These are phyloP conservation scores for Phytophthora citrophthora DNA, from an alignment of 352 stramenopile genomes.

Conservation along the genomic window DNA sequence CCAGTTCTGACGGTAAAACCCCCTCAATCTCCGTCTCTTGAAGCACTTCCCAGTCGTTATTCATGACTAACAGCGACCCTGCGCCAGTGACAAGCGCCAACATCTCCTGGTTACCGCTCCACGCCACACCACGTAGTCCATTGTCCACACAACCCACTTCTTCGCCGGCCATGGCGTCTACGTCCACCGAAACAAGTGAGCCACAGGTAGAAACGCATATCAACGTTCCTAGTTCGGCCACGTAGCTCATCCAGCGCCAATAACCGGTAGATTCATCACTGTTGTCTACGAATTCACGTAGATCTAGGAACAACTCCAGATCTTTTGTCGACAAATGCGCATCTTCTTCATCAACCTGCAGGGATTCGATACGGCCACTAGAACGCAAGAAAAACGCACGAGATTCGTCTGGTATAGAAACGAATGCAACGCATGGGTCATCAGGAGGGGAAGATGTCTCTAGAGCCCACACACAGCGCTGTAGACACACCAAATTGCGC, in stretches of 20 bases:
- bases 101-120: slow-evolving; percentile 76
- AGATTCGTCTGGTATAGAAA: slow-evolving; percentile 40
- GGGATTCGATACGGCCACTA: slow-evolving; percentile 39
- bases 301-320: slow-evolving; percentile 24
- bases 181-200: slow-evolving; percentile 56
- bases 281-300: slow-evolving; percentile 39
- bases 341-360: slow-evolving; percentile 37
- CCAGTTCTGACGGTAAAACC: slow-evolving; percentile 35
- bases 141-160: slow-evolving; percentile 73
- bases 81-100: slow-evolving; percentile 68
- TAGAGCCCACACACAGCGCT: slow-evolving; percentile 52
- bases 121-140: slow-evolving; percentile 67
- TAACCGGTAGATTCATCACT: neutral
- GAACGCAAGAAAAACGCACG: slow-evolving; percentile 44
- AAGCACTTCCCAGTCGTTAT: slow-evolving; percentile 79
- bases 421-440: slow-evolving; percentile 32
- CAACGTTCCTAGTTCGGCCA: slow-evolving; percentile 63
- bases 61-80: slow-evolving; percentile 75
- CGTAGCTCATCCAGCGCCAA: slow-evolving; percentile 74
- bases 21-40: slow-evolving; percentile 61
- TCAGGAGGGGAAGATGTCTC: slow-evolving; percentile 1
- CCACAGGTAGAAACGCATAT: slow-evolving; percentile 62
- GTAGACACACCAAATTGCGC: slow-evolving; percentile 69
- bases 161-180: slow-evolving; percentile 52
- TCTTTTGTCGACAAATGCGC: slow-evolving; percentile 18